phyloP scores from a whole-genome alignment of 2,329 filamentous ascomycete species.

The Nakataea oryzae region DNA sequence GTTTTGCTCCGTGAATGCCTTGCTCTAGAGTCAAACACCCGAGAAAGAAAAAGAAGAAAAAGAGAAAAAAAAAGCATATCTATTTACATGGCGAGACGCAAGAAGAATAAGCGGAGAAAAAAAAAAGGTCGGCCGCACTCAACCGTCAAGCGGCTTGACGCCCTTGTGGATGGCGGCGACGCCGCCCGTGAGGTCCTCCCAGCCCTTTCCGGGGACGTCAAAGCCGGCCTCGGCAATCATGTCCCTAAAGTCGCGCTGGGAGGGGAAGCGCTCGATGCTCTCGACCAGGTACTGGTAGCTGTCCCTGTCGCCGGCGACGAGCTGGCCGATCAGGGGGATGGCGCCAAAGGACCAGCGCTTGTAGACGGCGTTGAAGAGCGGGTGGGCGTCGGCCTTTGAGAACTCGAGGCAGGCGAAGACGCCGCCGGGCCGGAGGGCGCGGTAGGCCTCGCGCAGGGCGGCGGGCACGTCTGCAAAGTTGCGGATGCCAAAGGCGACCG shows the following conservation, averaged over 20 bases:
- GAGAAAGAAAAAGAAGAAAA: background rate
- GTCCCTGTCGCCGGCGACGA: conserved; percentile 87
- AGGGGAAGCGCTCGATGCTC: conserved; percentile 90
- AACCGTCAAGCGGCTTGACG: conserved; percentile 57
- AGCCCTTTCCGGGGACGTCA: conserved; percentile 68
- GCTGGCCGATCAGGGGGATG: conserved; percentile 88
- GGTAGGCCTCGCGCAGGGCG: conserved; percentile 72
- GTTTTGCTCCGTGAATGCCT: background rate
- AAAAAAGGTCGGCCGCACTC: background rate
- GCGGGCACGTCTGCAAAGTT: conserved; percentile 91
- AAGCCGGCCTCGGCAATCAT: conserved; percentile 86
- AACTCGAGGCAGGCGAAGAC: conserved; percentile 97
- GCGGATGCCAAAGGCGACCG: conserved; percentile 91
- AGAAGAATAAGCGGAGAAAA: background rate
- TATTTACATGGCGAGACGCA: background rate
- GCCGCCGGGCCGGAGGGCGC: conserved; percentile 86
- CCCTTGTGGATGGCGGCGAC: conserved; percentile 96
- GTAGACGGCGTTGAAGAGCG: conserved; percentile 74
- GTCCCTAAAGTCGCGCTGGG: conserved; percentile 69
- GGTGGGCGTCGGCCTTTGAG: conserved; percentile 66
- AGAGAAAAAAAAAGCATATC: background rate
- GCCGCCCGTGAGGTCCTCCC: conserved; percentile 83
- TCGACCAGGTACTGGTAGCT: conserved; percentile 98
- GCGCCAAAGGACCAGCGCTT: conserved; percentile 93
- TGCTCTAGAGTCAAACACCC: background rate